phyloP scores from a whole-genome alignment of 768 basidiomycete species.

The Agaricus sinodeliciosus region DNA sequence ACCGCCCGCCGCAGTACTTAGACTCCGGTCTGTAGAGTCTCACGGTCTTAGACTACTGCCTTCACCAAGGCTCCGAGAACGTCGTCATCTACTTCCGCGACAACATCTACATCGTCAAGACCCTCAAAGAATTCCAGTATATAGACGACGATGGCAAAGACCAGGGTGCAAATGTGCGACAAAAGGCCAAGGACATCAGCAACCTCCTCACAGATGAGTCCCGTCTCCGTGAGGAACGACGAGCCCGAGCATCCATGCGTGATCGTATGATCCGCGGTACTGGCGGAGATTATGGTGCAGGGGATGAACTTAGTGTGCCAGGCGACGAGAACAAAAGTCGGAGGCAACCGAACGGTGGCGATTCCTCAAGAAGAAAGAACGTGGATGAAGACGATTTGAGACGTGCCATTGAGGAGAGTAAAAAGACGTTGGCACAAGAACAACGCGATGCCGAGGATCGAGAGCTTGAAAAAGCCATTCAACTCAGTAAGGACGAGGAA shows the following conservation, averaged over 20 bases:
- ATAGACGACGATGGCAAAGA: conserved; percentile 95
- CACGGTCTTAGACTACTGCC: conserved; percentile 90
- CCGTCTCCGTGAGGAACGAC: conserved; percentile 80
- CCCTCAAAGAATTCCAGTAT: conserved; percentile 97
- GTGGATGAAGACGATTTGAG: conserved; percentile 80
- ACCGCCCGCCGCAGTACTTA: conserved; percentile 1
- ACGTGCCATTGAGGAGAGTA: conserved; percentile 87
- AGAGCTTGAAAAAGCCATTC: conserved; percentile 80
- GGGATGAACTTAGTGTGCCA: conserved; percentile 13
- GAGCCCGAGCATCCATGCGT: conserved; percentile 83
- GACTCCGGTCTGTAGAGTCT: conserved; percentile 50
- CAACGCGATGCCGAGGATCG: conserved; percentile 68
- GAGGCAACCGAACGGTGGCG: conserved; percentile 21
- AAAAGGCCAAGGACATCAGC: conserved; percentile 98
- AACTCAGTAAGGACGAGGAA: conserved; percentile 89
- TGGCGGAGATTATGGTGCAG: conserved; percentile 27
- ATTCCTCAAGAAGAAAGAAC: conserved; percentile 25
- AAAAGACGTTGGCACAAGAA: conserved; percentile 64
- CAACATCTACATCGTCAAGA: conserved; percentile 97
- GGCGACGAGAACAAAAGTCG: conserved; percentile 40
- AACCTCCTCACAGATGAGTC: conserved; percentile 84
- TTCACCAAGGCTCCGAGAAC: conserved; percentile 96
- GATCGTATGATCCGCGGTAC: conserved; percentile 83
- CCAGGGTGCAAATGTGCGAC: conserved; percentile 95
- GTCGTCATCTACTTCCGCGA: conserved; percentile 98